phyloP scores from a whole-genome alignment of 2,329 filamentous ascomycete species.

The Domatiomyces globalis region DNA sequence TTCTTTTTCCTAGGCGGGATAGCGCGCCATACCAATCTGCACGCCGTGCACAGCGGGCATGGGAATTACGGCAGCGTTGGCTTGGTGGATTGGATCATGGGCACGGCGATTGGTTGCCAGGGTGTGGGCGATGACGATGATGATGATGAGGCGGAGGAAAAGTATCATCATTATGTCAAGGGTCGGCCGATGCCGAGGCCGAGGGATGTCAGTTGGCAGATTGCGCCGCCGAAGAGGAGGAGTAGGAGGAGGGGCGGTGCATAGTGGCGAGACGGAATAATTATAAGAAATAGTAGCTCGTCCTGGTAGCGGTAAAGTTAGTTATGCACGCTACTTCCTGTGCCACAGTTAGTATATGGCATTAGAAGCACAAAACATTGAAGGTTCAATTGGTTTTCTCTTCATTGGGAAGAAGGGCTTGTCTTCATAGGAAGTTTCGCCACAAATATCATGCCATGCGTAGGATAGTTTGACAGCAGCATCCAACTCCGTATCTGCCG shows the following conservation, averaged over 20 bases:
- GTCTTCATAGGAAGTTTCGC: neutral
- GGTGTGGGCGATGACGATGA: slow-evolving; percentile 33
- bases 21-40: slow-evolving; percentile 42
- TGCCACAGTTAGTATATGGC: neutral
- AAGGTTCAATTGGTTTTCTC: neutral
- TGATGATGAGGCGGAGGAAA: slow-evolving; percentile 24
- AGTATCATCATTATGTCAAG: slow-evolving; percentile 12
- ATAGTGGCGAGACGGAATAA: neutral
- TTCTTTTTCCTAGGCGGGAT: slow-evolving; percentile 35
- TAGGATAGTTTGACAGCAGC: neutral
- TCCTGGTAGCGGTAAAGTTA: neutral
- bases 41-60: slow-evolving; percentile 35
- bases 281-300: neutral
- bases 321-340: neutral
- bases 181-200: slow-evolving; percentile 8
- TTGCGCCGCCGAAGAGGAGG: slow-evolving; percentile 2
- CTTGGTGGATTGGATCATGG: slow-evolving; percentile 31
- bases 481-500: neutral
- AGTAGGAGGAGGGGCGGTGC: neutral
- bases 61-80: slow-evolving; percentile 35
- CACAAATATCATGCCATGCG: neutral
- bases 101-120: slow-evolving; percentile 20
- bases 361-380: neutral
- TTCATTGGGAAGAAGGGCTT: neutral
- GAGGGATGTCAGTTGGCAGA: slow-evolving; percentile 5